Evolutionary conservation across 2,329 filamentous ascomycete genomes (phyloP).

Genomic region (Bipolaris bicolor): DNA sequence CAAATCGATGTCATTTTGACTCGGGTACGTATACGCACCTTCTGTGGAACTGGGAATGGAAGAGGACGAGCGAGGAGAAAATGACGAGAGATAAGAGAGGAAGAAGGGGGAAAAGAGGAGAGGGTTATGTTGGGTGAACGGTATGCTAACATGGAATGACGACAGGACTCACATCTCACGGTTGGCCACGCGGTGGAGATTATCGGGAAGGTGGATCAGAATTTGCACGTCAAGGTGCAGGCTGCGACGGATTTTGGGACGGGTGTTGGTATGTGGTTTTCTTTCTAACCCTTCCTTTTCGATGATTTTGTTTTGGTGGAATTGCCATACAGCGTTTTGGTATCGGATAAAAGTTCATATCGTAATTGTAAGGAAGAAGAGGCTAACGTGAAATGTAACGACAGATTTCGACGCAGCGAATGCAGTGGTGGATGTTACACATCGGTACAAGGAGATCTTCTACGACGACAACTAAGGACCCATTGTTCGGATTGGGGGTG

Average conservation of each 20-base stretch:
- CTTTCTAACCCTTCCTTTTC: background rate
- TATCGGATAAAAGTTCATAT: too few species aligned
- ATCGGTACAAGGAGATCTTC: slow-evolving; percentile 81
- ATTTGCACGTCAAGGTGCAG: slow-evolving; percentile 74
- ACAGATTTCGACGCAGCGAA: slow-evolving; percentile 77
- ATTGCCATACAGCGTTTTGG: too few species aligned
- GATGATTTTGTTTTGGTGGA: too few species aligned
- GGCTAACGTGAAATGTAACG: background rate
- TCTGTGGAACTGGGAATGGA: background rate
- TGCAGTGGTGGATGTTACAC: slow-evolving; percentile 83
- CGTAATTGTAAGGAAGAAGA: background rate
- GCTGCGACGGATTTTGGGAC: slow-evolving; percentile 72
- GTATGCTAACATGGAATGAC: background rate
- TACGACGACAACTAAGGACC: slow-evolving; percentile 58
- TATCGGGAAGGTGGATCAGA: slow-evolving; percentile 78
- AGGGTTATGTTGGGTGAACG: too few species aligned
- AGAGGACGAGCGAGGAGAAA: background rate
- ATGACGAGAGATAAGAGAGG: background rate
- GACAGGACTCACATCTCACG: slow-evolving; percentile 72
- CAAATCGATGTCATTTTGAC: slow-evolving; percentile 76
- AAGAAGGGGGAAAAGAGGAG: background rate
- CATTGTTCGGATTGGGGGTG: background rate
- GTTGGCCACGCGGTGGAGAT: slow-evolving; percentile 75
- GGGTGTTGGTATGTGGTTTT: slow-evolving; percentile 66
- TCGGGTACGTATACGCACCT: slow-evolving; percentile 58